phyloP scores from a whole-genome alignment of 2,329 filamentous ascomycete species.

The Furcasterigmium furcatum region DNA sequence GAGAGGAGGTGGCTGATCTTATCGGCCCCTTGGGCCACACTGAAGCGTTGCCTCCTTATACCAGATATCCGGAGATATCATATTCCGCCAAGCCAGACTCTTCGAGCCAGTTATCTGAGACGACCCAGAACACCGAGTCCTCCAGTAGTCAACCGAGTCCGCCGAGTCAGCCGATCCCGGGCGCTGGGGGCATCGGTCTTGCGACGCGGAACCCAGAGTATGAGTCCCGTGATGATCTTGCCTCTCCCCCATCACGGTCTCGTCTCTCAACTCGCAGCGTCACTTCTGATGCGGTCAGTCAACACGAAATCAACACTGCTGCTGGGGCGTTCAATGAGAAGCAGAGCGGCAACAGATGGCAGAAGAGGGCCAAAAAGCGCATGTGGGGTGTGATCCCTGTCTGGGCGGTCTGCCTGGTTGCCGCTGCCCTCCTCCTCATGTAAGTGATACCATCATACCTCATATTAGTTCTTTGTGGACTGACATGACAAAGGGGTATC shows the following conservation, averaged over 20 bases:
- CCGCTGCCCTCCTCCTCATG: slow-evolving; percentile 46
- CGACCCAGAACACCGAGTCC: no score
- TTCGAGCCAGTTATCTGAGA: no score
- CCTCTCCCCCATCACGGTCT: slow-evolving; percentile 37
- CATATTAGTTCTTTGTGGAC: not conserved
- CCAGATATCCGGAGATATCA: slow-evolving; percentile 77
- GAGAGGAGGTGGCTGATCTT: slow-evolving; percentile 83
- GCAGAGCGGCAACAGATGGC: slow-evolving; percentile 41
- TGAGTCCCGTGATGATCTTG: slow-evolving; percentile 53
- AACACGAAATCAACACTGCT: slow-evolving; percentile 52
- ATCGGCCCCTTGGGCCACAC: slow-evolving; percentile 85
- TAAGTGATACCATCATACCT: slow-evolving; percentile 2
- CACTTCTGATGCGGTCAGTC: slow-evolving; percentile 42
- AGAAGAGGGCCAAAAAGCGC: slow-evolving; percentile 49
- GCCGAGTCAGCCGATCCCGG: slow-evolving; percentile 34
- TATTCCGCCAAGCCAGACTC: slow-evolving; percentile 50
- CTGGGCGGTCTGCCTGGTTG: slow-evolving; percentile 55
- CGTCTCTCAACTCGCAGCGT: slow-evolving; percentile 51
- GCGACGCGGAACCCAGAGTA: slow-evolving; percentile 62
- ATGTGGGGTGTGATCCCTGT: slow-evolving; percentile 58
- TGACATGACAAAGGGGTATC: slow-evolving; percentile 26
- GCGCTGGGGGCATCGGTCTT: slow-evolving; percentile 59
- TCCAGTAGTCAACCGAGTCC: slow-evolving; percentile 18
- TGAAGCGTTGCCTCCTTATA: slow-evolving; percentile 89
- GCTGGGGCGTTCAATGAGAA: slow-evolving; percentile 46